Percentiles rank a stretch among this genome's conserved stretches.
phyloP scores from a whole-genome alignment of 2,329 filamentous ascomycete species.

The Neonectria punicea region DNA sequence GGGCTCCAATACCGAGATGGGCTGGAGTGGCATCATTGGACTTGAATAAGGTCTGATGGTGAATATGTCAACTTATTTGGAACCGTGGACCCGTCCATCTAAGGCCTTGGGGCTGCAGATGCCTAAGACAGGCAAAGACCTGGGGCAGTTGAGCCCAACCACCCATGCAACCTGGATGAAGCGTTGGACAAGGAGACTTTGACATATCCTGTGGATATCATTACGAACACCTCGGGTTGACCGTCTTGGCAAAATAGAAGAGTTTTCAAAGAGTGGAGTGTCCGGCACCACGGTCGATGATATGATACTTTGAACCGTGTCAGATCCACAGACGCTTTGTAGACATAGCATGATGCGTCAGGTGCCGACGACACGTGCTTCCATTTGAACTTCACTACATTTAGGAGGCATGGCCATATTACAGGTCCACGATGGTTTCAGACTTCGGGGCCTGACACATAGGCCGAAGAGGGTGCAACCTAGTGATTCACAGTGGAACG shows the following conservation, averaged over 20 bases:
- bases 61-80: not conserved
- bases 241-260: conserved; percentile 19
- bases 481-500: not conserved
- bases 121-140: not conserved
- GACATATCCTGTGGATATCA: conserved; percentile 5
- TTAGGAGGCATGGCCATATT: not conserved
- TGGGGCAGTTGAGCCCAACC: not conserved
- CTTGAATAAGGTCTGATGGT: conserved; percentile 23
- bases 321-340: conserved; percentile 6
- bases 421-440: not conserved
- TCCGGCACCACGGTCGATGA: conserved; percentile 10
- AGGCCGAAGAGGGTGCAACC: not conserved
- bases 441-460: not conserved
- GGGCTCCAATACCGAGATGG: conserved; percentile 43
- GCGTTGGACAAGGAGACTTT: not conserved
- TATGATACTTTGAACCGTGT: conserved; percentile 13
- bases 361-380: conserved; percentile 19
- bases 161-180: not conserved
- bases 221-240: conserved; percentile 2
- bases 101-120: not conserved
- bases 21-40: conserved; percentile 44
- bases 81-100: not conserved
- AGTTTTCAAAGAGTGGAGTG: conserved; percentile 26
- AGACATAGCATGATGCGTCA: conserved; percentile 15
- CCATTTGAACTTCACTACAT: not conserved